Percentiles rank a stretch among this genome's conserved stretches.
These are phyloP conservation scores for Ensete glaucum DNA, from an alignment of 176 grass and related monocot genomes.

Conservation along the genomic window DNA sequence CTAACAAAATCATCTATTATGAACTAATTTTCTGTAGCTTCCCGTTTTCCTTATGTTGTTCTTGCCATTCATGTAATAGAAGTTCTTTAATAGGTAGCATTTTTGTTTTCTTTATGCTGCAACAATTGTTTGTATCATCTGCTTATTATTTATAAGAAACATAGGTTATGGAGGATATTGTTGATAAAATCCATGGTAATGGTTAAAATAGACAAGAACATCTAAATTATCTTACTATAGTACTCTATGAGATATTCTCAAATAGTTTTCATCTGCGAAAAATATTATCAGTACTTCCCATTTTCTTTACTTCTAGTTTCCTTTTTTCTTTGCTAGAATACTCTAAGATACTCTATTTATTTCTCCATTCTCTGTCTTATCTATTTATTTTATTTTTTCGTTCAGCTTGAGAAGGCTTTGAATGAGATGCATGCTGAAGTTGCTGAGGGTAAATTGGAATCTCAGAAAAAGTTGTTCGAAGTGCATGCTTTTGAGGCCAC, in stretches of 20 bases:
- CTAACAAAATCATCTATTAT: too few species aligned
- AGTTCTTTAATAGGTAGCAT: background rate
- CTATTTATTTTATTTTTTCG: conserved; percentile 16
- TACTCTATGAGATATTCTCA: too few species aligned
- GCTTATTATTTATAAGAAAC: background rate
- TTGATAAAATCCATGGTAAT: background rate
- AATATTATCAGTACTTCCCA: background rate
- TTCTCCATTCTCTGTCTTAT: background rate
- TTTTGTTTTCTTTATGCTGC: background rate
- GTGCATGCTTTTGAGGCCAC: conserved; percentile 59
- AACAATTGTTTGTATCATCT: background rate
- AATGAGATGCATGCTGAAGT: conserved; percentile 58
- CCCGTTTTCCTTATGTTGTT: background rate
- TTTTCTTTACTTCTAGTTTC: background rate
- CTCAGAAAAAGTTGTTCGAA: conserved; percentile 66
- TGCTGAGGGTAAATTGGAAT: conserved; percentile 59
- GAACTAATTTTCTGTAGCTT: too few species aligned
- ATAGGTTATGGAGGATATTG: background rate
- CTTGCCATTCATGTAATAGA: too few species aligned
- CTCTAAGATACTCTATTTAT: background rate
- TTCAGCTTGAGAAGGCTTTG: conserved; percentile 80
- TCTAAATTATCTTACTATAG: too few species aligned
- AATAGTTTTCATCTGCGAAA: too few species aligned
- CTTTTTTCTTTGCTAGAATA: background rate
- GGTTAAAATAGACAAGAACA: too few species aligned